These are phyloP conservation scores for Podospora tetraspora DNA, from an alignment of 495 filamentous ascomycete genomes.

Conservation along the genomic window DNA sequence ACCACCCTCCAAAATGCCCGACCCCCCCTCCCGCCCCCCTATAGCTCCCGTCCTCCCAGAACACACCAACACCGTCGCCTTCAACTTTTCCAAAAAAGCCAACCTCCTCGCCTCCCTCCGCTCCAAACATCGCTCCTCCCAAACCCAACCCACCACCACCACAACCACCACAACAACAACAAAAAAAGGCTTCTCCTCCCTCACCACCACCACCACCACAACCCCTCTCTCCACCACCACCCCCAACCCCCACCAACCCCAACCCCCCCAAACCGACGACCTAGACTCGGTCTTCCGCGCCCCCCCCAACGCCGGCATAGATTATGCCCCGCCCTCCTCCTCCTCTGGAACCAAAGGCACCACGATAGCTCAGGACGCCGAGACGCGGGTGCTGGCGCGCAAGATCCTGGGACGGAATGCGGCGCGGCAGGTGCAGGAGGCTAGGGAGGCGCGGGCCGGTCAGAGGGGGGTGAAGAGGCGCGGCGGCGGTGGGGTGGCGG, in stretches of 20 bases:
- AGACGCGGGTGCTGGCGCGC: slow-evolving; percentile 12
- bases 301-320: slow-evolving; percentile 38
- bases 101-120: slow-evolving; percentile 11
- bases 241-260: slow-evolving; percentile 7
- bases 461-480: neutral
- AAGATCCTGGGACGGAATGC: slow-evolving; percentile 30
- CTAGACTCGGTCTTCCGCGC: slow-evolving; percentile 21
- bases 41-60: slow-evolving; percentile 30
- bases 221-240: neutral
- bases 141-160: slow-evolving; percentile 11
- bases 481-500: slow-evolving; percentile 12
- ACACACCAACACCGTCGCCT: slow-evolving; percentile 34
- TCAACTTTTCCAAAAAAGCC: slow-evolving; percentile 16
- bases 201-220: slow-evolving; percentile 5
- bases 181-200: slow-evolving; percentile 19
- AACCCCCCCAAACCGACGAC: slow-evolving; percentile 18
- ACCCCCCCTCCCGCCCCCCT: slow-evolving; percentile 12
- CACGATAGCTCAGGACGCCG: neutral
- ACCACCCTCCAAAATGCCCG: neutral
- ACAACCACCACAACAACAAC: slow-evolving; percentile 5
- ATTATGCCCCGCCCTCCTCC: slow-evolving; percentile 16
- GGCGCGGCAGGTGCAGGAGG: slow-evolving; percentile 7
- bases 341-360: neutral
- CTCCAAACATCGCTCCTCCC: slow-evolving; percentile 9
- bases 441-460: slow-evolving; percentile 1